These are phyloP conservation scores for Nicotiana tomentosiformis DNA, from an alignment of 257 asterid species.

Conservation along the genomic window DNA sequence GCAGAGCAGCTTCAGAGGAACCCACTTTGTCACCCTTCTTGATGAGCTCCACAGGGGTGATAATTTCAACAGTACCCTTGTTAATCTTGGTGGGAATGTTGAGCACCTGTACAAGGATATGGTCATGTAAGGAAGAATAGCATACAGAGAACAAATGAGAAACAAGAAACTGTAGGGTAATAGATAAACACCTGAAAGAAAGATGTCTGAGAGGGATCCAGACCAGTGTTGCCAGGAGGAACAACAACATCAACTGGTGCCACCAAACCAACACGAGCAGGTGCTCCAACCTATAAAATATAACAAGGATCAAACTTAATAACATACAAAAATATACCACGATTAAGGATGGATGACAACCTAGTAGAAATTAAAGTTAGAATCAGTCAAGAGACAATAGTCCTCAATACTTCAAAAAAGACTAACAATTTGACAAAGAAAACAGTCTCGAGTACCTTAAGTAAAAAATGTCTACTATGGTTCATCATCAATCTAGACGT, in stretches of 20 bases:
- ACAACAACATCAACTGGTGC: constrained; percentile 94
- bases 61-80: constrained; percentile 97
- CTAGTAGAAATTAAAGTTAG: too few relatives aligned
- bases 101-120: constrained; percentile 44
- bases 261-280: constrained; percentile 94
- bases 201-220: constrained; percentile 92
- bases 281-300: constrained; percentile 81
- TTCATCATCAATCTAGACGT: not conserved
- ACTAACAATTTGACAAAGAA: too few relatives aligned
- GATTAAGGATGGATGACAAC: not conserved
- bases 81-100: constrained; percentile 96
- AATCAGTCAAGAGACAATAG: too few relatives aligned
- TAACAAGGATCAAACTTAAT: too few relatives aligned
- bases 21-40: constrained; percentile 98
- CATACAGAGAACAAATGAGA: rapidly evolving
- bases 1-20: constrained; percentile 92
- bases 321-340: not conserved
- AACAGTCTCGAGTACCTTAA: too few relatives aligned
- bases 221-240: constrained; percentile 96
- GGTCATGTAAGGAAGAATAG: not conserved
- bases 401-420: too few relatives aligned
- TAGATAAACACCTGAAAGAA: constrained; percentile 68
- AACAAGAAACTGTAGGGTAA: not conserved
- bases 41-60: constrained; percentile 94
- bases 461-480: not conserved